Base-by-base conservation (phyloP, 768 basidiomycete species). In the Bullera alba region DNA sequence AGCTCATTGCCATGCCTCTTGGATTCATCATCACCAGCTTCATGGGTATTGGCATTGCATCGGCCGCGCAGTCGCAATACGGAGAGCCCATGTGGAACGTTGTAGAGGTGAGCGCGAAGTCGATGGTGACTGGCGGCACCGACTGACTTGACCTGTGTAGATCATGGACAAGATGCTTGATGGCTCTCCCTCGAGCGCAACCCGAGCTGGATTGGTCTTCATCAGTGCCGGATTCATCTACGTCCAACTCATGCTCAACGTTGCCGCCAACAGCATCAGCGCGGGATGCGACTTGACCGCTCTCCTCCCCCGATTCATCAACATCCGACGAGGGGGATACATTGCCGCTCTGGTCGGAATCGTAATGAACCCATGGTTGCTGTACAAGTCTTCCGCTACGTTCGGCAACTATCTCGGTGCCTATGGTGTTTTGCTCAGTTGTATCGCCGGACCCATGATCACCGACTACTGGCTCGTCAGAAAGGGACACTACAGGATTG, bases 271-370 rank as follows among this genome's bases (percentile, higher is more conserved):
- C 74, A 83, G 84, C 4, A 80, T 88, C 64, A 84, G 82, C 37
- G 86, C 87, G 3, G 86, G 87, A 14, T 87, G 85, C 63, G 86
- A 89, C 69, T 71, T 89, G 58, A 88, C 86, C 1, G 81, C 86
- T 2, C 77, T 88, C 26, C 76, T 81, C 58, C 87, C 87, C 48
- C 82, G 82, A 42, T 88, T 81, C 72, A 80, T 89, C 60, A 87
- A 85, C 65, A 88, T 90, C 65, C 81, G 87, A 19, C 80, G 87
- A 17, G 87, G 88, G 25, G 86, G 87, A 15, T 91, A 84, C 72
- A 73, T 89, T 41, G 84, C 83, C n/a, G 86, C 85, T 6, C 76
- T 84, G 41, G 81, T 86, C 34, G 86, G 86, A 4, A 63, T 87
- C 27, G 80, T 77, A 70, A 86, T 86, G 59, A 57, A 56, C 56